phyloP scores from a whole-genome alignment of 2,329 filamentous ascomycete species.

The Phialophora expanda region DNA sequence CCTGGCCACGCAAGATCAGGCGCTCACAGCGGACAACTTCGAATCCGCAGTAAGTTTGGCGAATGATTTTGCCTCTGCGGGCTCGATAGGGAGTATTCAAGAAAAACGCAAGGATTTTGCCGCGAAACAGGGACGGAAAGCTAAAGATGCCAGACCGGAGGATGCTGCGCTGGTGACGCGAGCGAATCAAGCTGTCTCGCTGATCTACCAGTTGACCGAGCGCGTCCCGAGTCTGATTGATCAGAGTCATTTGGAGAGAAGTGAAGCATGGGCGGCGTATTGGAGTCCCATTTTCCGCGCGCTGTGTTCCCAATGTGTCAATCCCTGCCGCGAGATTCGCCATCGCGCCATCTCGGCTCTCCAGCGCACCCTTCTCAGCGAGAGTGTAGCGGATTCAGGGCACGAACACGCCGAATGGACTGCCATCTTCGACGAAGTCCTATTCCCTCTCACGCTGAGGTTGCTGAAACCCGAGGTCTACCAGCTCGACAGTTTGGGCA shows the following conservation, averaged over 20 bases:
- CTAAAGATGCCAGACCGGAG: constrained; percentile 47
- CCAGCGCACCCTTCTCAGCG: constrained; percentile 82
- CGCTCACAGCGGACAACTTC: constrained; percentile 94
- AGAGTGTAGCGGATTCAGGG: constrained; percentile 64
- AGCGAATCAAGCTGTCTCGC: constrained; percentile 77
- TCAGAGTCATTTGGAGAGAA: constrained; percentile 88
- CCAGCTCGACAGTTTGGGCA: constrained; percentile 85
- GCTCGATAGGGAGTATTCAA: constrained; percentile 59
- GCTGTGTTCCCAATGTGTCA: constrained; percentile 86
- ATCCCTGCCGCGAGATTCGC: constrained; percentile 90
- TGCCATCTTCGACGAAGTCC: constrained; percentile 88
- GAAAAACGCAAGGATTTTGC: constrained; percentile 40
- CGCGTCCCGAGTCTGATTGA: constrained; percentile 86
- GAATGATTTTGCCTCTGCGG: constrained; percentile 87
- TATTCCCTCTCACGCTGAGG: constrained; percentile 87
- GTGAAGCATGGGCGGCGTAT: constrained; percentile 94
- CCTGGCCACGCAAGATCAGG: constrained; percentile 67
- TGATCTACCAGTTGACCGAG: constrained; percentile 80
- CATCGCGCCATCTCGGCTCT: constrained; percentile 85
- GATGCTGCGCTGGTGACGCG: constrained; percentile 75
- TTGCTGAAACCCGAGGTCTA: constrained; percentile 94
- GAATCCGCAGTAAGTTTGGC: constrained; percentile 82
- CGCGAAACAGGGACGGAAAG: constrained; percentile 36
- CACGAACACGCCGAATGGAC: constrained; percentile 74
- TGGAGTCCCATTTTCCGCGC: constrained; percentile 95